phyloP scores from a whole-genome alignment of 2,329 filamentous ascomycete genomes.

The Penicillium verrucosum region DNA sequence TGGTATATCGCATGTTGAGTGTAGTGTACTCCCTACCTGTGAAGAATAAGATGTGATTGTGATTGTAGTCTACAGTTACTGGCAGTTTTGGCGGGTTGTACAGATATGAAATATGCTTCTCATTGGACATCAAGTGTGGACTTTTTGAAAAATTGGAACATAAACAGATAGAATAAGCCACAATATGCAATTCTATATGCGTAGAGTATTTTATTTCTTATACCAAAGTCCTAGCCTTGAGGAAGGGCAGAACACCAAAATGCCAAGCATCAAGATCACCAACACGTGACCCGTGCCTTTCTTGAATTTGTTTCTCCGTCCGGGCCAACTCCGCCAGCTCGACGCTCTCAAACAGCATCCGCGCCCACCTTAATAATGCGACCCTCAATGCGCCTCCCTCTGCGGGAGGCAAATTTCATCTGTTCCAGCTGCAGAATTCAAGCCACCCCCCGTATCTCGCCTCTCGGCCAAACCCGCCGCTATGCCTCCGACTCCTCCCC shows the following conservation, averaged over 20 bases:
- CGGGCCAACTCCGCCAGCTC: slow-evolving; percentile 17
- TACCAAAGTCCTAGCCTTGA: not conserved
- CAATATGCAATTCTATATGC: not conserved
- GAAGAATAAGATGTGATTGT: too few species aligned
- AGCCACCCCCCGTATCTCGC: slow-evolving; percentile 30
- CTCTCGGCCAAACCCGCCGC: slow-evolving; percentile 34
- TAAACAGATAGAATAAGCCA: not conserved
- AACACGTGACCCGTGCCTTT: slow-evolving; percentile 26
- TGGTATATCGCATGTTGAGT: too few species aligned
- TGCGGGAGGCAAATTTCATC: slow-evolving; percentile 39
- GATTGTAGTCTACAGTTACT: too few species aligned
- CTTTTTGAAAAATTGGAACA: too few species aligned
- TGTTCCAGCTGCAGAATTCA: slow-evolving; percentile 42
- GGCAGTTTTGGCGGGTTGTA: not conserved
- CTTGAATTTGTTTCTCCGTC: slow-evolving; percentile 25
- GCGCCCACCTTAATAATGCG: slow-evolving; percentile 34
- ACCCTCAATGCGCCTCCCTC: slow-evolving; percentile 36
- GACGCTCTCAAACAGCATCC: slow-evolving; percentile 1
- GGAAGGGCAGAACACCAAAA: not conserved
- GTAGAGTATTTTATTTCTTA: not conserved
- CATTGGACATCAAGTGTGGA: too few species aligned
- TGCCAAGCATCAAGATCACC: slow-evolving; percentile 12
- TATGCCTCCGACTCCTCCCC: slow-evolving; percentile 34
- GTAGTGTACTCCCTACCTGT: too few species aligned
- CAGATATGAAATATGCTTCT: not conserved